phyloP scores from a whole-genome alignment of 257 asterid species.

The Rubia yunnanensis region DNA sequence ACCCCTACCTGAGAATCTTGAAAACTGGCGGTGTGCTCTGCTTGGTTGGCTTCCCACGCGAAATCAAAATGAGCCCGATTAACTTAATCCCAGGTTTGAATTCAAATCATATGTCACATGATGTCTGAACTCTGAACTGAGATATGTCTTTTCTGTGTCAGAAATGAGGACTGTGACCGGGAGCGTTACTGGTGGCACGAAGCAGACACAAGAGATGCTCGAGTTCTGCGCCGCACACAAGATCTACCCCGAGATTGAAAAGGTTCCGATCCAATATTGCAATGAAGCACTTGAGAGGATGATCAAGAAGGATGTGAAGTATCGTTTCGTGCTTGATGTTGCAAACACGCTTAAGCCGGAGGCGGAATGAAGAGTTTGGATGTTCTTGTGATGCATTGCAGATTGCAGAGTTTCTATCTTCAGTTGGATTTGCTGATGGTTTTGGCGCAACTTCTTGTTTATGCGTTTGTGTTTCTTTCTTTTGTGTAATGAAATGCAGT shows the following conservation, averaged over 20 bases:
- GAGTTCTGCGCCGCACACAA: slow-evolving; percentile 76
- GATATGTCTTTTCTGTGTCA: slow-evolving; percentile 12
- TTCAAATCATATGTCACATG: neutral
- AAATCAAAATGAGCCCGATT: slow-evolving; percentile 57
- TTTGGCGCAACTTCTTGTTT: neutral
- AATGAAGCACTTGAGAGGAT: slow-evolving; percentile 57
- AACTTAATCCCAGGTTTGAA: slow-evolving; percentile 42
- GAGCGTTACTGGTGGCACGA: slow-evolving; percentile 76
- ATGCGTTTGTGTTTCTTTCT: neutral
- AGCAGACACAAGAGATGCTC: slow-evolving; percentile 71
- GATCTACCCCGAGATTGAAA: slow-evolving; percentile 72
- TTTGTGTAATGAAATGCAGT: neutral
- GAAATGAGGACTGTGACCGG: slow-evolving; percentile 62
- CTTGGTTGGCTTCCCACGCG: slow-evolving; percentile 76
- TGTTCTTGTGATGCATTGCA: neutral
- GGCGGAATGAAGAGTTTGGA: neutral
- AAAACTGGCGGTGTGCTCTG: slow-evolving; percentile 69
- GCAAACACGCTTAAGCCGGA: slow-evolving; percentile 52
- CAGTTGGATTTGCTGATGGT: neutral
- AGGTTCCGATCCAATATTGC: slow-evolving; percentile 55
- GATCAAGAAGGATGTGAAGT: slow-evolving; percentile 74
- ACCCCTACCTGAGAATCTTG: slow-evolving; percentile 51
- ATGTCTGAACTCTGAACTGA: neutral
- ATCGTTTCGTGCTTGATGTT: slow-evolving; percentile 81
- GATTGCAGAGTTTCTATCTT: neutral